Evolutionary conservation across 2,329 filamentous ascomycete species (phyloP).

Genomic region (Talaromyces islandicus): DNA sequence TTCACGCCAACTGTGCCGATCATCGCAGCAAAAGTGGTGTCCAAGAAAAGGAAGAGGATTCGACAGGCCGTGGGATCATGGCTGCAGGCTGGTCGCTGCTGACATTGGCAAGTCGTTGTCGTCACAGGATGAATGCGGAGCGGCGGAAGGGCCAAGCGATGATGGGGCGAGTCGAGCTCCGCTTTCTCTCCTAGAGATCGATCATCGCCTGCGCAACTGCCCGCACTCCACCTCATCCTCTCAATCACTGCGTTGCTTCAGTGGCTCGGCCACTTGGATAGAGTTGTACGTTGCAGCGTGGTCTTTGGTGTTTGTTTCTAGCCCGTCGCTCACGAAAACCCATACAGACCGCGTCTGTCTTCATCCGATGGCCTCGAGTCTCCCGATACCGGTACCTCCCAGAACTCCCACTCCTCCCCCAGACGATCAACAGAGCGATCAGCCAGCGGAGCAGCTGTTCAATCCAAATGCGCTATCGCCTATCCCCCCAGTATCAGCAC

Average conservation of each 20-base stretch:
- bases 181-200: not conserved
- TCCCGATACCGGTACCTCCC: constrained; percentile 55
- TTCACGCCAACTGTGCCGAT: constrained; percentile 22
- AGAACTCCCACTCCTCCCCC: constrained; percentile 61
- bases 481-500: constrained; percentile 27
- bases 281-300: not conserved
- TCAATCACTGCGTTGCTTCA: not conserved
- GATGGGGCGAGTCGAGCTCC: not conserved
- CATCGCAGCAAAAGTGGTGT: constrained; percentile 4
- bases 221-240: not conserved
- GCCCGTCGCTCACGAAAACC: not conserved
- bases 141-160: not conserved
- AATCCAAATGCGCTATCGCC: constrained; percentile 46
- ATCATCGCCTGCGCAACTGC: not conserved
- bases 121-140: constrained; percentile 2
- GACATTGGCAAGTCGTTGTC: not conserved
- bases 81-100: not conserved
- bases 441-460: constrained; percentile 25
- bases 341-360: not conserved
- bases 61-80: constrained; percentile 1
- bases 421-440: constrained; percentile 32
- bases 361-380: constrained; percentile 50
- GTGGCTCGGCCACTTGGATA: not conserved
- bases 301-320: not conserved
- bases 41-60: constrained; percentile 7